Evolutionary conservation across 2,329 filamentous ascomycete species (phyloP).

Genomic region (Cladobotryum mycophilum): DNA sequence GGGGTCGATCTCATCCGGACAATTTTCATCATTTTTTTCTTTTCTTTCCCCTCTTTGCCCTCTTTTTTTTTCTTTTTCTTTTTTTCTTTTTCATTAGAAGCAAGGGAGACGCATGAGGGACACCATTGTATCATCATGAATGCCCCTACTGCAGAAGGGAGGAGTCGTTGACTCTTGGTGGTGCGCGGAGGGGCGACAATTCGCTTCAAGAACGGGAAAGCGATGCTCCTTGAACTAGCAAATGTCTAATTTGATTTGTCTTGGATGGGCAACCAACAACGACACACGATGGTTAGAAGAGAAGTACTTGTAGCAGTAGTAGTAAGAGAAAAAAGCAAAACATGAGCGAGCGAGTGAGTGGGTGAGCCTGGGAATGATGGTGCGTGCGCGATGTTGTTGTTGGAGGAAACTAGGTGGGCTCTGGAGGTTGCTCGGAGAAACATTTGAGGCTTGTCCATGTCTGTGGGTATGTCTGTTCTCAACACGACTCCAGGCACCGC

Average conservation of each 20-base stretch:
- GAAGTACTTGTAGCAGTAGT: background rate
- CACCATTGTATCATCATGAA: slow-evolving; percentile 3
- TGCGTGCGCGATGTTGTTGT: background rate
- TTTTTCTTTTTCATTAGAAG: too few species aligned
- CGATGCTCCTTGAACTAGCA: background rate
- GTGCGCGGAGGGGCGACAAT: background rate
- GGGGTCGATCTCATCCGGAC: too few species aligned
- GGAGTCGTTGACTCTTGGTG: background rate
- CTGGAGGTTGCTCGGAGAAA: background rate
- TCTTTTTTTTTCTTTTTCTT: too few species aligned
- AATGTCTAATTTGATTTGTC: slow-evolving; percentile 1
- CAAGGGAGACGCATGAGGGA: background rate
- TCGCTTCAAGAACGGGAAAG: background rate
- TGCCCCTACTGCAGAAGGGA: background rate
- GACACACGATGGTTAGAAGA: background rate
- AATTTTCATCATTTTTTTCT: slow-evolving; percentile 1
- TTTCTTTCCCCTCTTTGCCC: too few species aligned
- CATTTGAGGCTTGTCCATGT: too few species aligned
- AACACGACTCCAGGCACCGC: too few species aligned
- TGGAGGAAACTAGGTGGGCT: background rate
- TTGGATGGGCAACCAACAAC: background rate
- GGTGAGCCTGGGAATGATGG: background rate
- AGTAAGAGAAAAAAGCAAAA: background rate
- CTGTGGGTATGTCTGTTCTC: too few species aligned
- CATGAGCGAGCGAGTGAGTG: background rate